Evolutionary conservation across 2,329 filamentous ascomycete genomes (phyloP), one percentile per base, ranked within the genome.

Genomic region (Aspergillus sp.): DNA sequence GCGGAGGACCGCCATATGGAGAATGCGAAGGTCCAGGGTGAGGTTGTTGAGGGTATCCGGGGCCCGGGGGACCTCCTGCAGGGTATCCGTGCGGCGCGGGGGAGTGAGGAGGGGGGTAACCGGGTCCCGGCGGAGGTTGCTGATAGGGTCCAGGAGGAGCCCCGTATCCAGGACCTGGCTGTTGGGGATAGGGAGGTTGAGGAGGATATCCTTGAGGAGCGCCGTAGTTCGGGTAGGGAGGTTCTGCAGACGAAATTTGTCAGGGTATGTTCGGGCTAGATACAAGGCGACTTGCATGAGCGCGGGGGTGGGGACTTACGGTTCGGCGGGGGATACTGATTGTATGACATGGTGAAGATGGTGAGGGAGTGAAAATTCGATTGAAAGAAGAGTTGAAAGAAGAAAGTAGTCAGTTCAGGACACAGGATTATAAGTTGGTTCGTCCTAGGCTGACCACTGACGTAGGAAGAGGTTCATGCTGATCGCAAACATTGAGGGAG

Each of bases 1-100:
- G 65, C 32, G 67, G 62, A 14, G 61, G 16, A 53, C 59, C 45
- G 17, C 43, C 62, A 16, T 71, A 69, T 23, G 54, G 62, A 45
- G 64, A 62, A 45, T 69, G 64, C 2, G 57, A 60, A 45, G 63
- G 63, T 50, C 62, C 61, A 5, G 40, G 16, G 5, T 16, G 40
- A 17, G 14, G 34, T 5, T 10, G 3, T n/a, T 16, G 34, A 13
- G 14, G 14, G 19, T 38, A 38, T 17, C 34, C 34, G 34, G 34
- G 34, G 14, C 34, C 34, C 16, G 14, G 14, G 16, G 34, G 34
- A 2, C 34, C 34, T 38, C 11, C 14, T 9, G 34, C 7, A 17
- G 34, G 34, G 14, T n/a, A n/a, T n/a, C 34, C 34, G 14, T 16
- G 34, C 34, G 34, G 34, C 14, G 34, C 11, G 7, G 34, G 34